phyloP scores from a whole-genome alignment of 2,329 filamentous ascomycete genomes.

The Aspergillus sp. region DNA sequence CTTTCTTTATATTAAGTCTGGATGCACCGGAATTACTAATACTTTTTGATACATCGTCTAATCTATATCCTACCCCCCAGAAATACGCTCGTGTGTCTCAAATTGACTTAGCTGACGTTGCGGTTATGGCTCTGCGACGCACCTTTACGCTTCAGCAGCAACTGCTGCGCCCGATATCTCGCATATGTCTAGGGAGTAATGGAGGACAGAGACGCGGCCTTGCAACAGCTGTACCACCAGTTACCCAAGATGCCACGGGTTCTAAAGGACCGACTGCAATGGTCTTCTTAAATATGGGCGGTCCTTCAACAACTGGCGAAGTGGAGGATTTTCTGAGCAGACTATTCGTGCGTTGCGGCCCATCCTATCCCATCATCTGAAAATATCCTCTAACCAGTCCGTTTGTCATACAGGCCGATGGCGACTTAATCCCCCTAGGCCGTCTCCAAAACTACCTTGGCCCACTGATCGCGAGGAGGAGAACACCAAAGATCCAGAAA shows the following conservation, averaged over 20 bases:
- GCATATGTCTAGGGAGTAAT: conserved; percentile 21
- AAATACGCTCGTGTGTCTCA: background rate
- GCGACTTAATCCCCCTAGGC: conserved; percentile 91
- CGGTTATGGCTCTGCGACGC: conserved; percentile 43
- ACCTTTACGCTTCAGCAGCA: conserved; percentile 33
- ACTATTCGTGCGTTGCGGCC: conserved; percentile 70
- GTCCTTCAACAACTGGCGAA: conserved; percentile 82
- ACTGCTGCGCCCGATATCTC: conserved; percentile 26
- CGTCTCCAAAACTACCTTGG: conserved; percentile 88
- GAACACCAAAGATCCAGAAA: conserved; percentile 94
- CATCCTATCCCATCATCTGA: background rate
- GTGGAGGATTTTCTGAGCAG: conserved; percentile 87
- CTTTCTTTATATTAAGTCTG: background rate
- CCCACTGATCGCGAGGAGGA: conserved; percentile 77
- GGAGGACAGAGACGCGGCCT: conserved; percentile 34
- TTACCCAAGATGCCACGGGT: conserved; percentile 72
- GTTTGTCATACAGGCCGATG: conserved; percentile 67
- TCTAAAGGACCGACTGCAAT: conserved; percentile 87
- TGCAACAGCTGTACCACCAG: conserved; percentile 69
- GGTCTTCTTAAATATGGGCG: conserved; percentile 99
- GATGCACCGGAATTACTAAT: too few species aligned
- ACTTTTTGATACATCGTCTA: background rate
- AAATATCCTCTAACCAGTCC: conserved; percentile 1
- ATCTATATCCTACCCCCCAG: background rate
- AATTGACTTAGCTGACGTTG: background rate